phyloP scores from a whole-genome alignment of 805 yeast species.

The Tetrapisispora namnaoensis region DNA sequence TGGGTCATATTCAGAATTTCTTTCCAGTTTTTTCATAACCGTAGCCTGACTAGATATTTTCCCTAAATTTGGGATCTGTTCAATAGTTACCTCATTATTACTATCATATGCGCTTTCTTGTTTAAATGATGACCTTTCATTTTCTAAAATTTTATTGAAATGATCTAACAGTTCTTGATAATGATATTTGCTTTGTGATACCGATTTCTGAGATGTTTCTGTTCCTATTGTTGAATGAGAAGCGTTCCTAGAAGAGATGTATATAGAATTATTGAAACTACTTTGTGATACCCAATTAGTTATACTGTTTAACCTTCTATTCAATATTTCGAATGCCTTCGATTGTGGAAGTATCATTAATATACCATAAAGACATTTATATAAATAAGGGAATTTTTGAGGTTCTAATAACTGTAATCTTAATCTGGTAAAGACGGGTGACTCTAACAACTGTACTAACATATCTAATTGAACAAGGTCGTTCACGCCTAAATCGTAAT shows the following conservation, averaged over 20 bases:
- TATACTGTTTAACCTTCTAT: constrained; percentile 52
- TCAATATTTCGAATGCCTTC: constrained; percentile 72
- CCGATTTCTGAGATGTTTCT: constrained; percentile 18
- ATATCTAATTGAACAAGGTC: constrained; percentile 81
- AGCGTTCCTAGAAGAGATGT: constrained; percentile 1
- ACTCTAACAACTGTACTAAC: constrained; percentile 79
- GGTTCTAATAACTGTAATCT: constrained; percentile 87
- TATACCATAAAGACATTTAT: constrained; percentile 83
- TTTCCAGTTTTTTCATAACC: background rate
- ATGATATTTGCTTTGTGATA: constrained; percentile 20
- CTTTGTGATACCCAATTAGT: constrained; percentile 24
- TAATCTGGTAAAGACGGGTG: constrained; percentile 82
- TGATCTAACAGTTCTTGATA: constrained; percentile 24
- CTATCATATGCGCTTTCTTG: background rate
- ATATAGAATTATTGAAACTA: background rate
- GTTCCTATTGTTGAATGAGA: constrained; percentile 7
- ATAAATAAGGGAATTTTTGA: constrained; percentile 65
- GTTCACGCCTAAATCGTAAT: constrained; percentile 63
- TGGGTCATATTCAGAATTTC: background rate
- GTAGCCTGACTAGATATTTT: background rate
- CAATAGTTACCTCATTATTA: background rate
- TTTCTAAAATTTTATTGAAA: constrained; percentile 17
- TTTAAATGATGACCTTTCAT: background rate
- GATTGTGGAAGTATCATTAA: constrained; percentile 93
- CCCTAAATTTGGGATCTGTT: background rate